Evolutionary conservation across 352 stramenopile genomes (phyloP).

Genomic region (Globisporangium echinulatum): DNA sequence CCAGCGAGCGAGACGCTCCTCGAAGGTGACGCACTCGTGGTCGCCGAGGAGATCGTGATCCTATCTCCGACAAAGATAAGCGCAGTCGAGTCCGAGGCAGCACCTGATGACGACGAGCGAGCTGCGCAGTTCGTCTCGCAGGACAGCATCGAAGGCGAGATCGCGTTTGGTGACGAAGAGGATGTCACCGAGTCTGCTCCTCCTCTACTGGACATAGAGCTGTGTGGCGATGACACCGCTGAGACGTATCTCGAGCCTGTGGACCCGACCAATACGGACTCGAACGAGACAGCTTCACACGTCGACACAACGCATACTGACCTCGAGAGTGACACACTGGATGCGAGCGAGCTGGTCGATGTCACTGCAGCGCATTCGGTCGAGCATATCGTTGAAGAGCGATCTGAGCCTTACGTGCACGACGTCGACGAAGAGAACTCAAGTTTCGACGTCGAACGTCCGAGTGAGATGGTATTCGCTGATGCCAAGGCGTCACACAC

Average conservation of each 20-base stretch:
- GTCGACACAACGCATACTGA: neutral
- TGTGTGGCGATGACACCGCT: neutral
- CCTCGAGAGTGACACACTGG: too few relatives aligned
- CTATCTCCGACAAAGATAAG: constrained; percentile 8
- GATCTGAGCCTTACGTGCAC: too few relatives aligned
- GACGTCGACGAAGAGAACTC: too few relatives aligned
- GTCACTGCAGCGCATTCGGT: too few relatives aligned
- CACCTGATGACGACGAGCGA: neutral
- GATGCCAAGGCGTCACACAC: too few relatives aligned
- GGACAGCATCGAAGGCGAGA: neutral
- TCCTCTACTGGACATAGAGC: neutral
- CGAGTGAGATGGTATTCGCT: too few relatives aligned
- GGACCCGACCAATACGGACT: neutral
- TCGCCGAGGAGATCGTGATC: constrained; percentile 9
- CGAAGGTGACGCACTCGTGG: constrained; percentile 5
- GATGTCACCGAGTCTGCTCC: constrained; percentile 1
- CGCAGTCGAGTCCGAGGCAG: neutral
- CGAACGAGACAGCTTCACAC: neutral
- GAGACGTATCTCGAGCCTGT: neutral
- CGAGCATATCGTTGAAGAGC: too few relatives aligned
- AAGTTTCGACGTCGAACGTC: too few relatives aligned
- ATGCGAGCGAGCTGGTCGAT: too few relatives aligned
- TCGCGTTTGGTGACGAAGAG: constrained; percentile 2
- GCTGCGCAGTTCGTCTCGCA: neutral
- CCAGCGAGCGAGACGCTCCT: neutral